Evolutionary conservation across 1,284 basidiomycete species (phyloP).

Genomic region (Nidula niveotomentosa): DNA sequence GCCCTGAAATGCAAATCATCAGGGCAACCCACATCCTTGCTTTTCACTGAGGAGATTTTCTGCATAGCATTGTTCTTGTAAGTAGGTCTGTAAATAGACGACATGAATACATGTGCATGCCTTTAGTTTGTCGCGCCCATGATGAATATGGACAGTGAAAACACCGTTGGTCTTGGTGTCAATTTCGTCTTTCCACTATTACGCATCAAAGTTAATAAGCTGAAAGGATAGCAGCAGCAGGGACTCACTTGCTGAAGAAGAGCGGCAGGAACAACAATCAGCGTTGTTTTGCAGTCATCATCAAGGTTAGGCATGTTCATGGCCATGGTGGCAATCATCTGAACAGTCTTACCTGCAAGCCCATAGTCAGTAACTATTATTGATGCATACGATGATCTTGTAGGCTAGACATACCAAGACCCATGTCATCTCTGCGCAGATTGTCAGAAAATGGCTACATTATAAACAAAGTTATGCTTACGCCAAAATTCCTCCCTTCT

Average conservation of each 20-base stretch:
- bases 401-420: constrained; percentile 50
- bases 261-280: constrained; percentile 71
- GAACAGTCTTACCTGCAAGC: constrained; percentile 57
- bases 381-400: not conserved
- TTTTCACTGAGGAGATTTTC: constrained; percentile 39
- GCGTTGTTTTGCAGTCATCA: constrained; percentile 48
- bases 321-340: constrained; percentile 74
- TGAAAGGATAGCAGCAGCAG: not conserved
- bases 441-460: not conserved
- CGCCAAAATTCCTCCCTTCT: constrained; percentile 78
- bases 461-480: constrained; percentile 24
- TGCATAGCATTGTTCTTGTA: constrained; percentile 6
- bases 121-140: constrained; percentile 66
- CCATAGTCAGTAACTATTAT: not conserved
- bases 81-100: not conserved
- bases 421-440: constrained; percentile 80
- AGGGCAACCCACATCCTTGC: constrained; percentile 49
- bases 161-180: constrained; percentile 62
- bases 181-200: constrained; percentile 71
- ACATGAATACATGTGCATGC: constrained; percentile 12
- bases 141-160: constrained; percentile 65
- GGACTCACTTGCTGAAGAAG: constrained; percentile 56
- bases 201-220: not conserved
- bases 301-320: constrained; percentile 50
- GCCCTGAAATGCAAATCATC: constrained; percentile 1